phyloP scores from a whole-genome alignment of 192 early-diverging fungal genomes.

The Linnemannia hyalina region DNA sequence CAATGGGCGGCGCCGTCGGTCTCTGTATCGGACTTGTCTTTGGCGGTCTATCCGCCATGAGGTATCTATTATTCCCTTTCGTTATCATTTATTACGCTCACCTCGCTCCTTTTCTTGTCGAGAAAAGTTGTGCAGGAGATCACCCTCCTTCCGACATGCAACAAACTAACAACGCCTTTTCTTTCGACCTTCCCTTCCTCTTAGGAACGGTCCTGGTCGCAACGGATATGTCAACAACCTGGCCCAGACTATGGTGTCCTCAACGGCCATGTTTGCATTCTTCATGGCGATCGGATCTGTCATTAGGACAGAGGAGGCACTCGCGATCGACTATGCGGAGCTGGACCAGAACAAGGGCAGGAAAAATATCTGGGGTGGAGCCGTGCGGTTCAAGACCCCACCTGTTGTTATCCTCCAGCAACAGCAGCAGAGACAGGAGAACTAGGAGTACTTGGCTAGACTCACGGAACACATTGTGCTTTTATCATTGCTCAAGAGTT shows the following conservation, averaged over 20 bases:
- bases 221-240: conserved; percentile 78
- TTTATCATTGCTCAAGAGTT: too few species aligned
- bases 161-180: not conserved
- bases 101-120: not conserved
- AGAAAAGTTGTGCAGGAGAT: not conserved
- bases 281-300: conserved; percentile 79
- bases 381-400: conserved; percentile 41
- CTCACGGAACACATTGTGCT: not conserved
- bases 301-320: conserved; percentile 62
- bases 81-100: not conserved
- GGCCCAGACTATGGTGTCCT: conserved; percentile 80
- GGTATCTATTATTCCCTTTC: conserved; percentile 45
- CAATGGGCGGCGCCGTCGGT: conserved; percentile 75
- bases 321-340: conserved; percentile 44
- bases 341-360: conserved; percentile 37
- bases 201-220: conserved; percentile 77
- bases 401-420: conserved; percentile 49
- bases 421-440: conserved; percentile 6
- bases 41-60: conserved; percentile 64
- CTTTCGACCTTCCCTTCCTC: not conserved
- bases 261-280: conserved; percentile 85
- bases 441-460: not conserved
- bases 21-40: conserved; percentile 73
- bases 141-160: not conserved
- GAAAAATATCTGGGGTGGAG: conserved; percentile 28